Percentiles rank a stretch among this genome's conserved stretches.
These are phyloP conservation scores for Geotrichum klebahnii DNA, from an alignment of 1,139 yeast genomes.

Conservation along the genomic window DNA sequence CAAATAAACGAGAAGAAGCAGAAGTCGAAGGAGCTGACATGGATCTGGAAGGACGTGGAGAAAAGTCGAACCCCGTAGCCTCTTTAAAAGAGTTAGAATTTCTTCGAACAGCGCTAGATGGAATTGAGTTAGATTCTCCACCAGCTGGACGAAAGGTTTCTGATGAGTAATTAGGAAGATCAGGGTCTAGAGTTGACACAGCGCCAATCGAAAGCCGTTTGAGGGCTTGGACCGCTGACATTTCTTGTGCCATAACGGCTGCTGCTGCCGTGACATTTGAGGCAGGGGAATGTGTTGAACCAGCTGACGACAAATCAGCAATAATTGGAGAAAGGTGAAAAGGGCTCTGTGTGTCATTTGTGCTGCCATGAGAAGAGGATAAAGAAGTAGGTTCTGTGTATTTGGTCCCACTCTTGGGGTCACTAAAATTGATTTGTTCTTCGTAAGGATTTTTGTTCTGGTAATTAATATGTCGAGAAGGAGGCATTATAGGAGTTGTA, in stretches of 20 bases:
- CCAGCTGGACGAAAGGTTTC: conserved; percentile 8
- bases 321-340: background rate
- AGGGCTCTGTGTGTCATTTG: background rate
- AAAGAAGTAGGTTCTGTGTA: background rate
- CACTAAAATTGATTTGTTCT: background rate
- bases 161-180: conserved; percentile 36
- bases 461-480: background rate
- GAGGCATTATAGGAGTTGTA: background rate
- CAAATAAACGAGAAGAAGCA: conserved; percentile 3
- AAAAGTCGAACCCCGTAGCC: conserved; percentile 17
- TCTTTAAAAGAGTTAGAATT: background rate
- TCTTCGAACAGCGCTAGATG: conserved; percentile 1
- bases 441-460: background rate
- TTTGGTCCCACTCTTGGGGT: background rate
- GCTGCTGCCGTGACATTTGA: conserved; percentile 31
- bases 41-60: conserved; percentile 9
- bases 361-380: background rate
- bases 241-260: conserved; percentile 49
- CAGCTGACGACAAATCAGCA: background rate
- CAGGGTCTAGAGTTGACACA: conserved; percentile 45
- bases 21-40: conserved; percentile 9
- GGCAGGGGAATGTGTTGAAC: background rate
- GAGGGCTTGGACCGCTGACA: conserved; percentile 46
- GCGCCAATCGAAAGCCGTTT: conserved; percentile 48
- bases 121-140: background rate